Evolutionary conservation across 768 basidiomycete species (phyloP).

Genomic region (Zangia roseola): DNA sequence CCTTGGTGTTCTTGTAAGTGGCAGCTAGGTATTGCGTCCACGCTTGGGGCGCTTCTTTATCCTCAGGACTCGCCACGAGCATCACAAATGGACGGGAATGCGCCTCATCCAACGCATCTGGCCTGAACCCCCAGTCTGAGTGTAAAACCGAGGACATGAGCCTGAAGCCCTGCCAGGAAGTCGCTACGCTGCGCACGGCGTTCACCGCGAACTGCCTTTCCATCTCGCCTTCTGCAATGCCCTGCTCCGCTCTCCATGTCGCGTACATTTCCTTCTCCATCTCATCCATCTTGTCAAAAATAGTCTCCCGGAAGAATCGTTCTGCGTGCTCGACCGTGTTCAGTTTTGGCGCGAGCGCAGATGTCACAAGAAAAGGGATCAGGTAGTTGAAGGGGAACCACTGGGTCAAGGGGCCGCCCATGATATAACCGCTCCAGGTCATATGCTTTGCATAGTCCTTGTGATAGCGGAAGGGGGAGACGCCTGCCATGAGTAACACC

Average conservation of each 20-base stretch:
- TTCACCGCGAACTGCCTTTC: constrained; percentile 42
- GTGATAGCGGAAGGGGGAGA: constrained; percentile 48
- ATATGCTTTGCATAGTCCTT: constrained; percentile 45
- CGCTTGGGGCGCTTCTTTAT: constrained; percentile 38
- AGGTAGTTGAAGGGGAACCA: constrained; percentile 40
- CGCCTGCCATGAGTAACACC: constrained; percentile 46
- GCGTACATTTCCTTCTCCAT: constrained; percentile 33
- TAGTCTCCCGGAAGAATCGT: constrained; percentile 34
- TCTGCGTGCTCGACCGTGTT: constrained; percentile 41
- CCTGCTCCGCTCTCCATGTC: constrained; percentile 43
- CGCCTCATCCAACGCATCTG: constrained; percentile 42
- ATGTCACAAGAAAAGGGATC: constrained; percentile 31
- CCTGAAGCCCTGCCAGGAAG: constrained; percentile 52
- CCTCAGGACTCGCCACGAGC: constrained; percentile 41
- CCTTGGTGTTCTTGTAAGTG: constrained; percentile 42
- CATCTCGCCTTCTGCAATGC: constrained; percentile 42
- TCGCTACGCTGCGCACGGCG: constrained; percentile 46
- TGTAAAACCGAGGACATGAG: constrained; percentile 43
- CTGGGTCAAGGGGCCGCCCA: constrained; percentile 44
- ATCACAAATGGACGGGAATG: constrained; percentile 46
- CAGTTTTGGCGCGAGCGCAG: constrained; percentile 36
- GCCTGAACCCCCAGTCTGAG: constrained; percentile 51
- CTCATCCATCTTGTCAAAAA: constrained; percentile 43
- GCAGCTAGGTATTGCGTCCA: constrained; percentile 49
- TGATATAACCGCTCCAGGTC: constrained; percentile 47